Evolutionary conservation across 768 basidiomycete genomes (phyloP).

Genomic region (Suillus sp.): DNA sequence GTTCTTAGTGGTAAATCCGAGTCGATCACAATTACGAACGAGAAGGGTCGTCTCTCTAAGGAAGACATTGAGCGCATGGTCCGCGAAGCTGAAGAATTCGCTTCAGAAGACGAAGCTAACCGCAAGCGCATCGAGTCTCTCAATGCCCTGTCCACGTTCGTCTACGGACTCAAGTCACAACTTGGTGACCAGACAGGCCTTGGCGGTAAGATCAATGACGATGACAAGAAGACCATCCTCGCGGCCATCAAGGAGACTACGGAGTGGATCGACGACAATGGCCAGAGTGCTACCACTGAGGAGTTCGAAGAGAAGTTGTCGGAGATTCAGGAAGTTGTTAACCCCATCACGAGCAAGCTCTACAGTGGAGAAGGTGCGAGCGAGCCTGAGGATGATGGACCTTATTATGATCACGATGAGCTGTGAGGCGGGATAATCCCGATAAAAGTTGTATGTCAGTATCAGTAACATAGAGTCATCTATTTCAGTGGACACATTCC

Average conservation of each 20-base stretch:
- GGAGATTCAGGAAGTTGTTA: slow-evolving; percentile 73
- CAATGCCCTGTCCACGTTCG: slow-evolving; percentile 77
- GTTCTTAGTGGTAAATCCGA: slow-evolving; percentile 74
- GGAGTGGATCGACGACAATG: slow-evolving; percentile 91
- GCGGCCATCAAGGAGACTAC: slow-evolving; percentile 83
- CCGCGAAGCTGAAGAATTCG: slow-evolving; percentile 89
- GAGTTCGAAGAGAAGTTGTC: slow-evolving; percentile 89
- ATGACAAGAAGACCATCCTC: slow-evolving; percentile 83
- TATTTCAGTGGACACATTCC: slow-evolving; percentile 1
- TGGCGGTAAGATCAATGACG: slow-evolving; percentile 82
- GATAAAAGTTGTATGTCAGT: slow-evolving; percentile 9
- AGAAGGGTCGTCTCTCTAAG: slow-evolving; percentile 87
- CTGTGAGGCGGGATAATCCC: slow-evolving; percentile 33
- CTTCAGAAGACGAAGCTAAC: slow-evolving; percentile 75
- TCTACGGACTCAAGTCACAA: slow-evolving; percentile 88
- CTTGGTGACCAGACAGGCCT: slow-evolving; percentile 86
- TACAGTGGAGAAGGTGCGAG: slow-evolving; percentile 47
- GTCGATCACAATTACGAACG: slow-evolving; percentile 93
- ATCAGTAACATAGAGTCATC: slow-evolving; percentile 7
- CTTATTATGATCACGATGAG: slow-evolving; percentile 54
- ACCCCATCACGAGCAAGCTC: slow-evolving; percentile 85
- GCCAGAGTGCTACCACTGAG: slow-evolving; percentile 73
- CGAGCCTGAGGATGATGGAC: slow-evolving; percentile 41
- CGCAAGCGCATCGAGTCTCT: slow-evolving; percentile 86
- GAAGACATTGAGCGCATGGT: slow-evolving; percentile 98